phyloP scores from a whole-genome alignment of 2,329 filamentous ascomycete species.

The Coleophoma eucalyptorum region DNA sequence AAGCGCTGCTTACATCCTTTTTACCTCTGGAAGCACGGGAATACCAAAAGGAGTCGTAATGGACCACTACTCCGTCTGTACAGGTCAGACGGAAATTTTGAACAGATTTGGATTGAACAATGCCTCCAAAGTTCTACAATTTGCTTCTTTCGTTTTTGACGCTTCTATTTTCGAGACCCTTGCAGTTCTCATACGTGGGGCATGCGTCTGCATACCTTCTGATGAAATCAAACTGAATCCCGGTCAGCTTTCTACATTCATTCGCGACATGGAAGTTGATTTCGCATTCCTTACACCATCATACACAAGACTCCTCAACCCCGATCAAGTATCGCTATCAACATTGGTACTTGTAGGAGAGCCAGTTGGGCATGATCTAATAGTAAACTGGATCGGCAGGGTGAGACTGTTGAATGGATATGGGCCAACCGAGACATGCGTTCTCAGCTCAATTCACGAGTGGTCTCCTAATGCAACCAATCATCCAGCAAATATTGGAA shows the following conservation, averaged over 20 bases:
- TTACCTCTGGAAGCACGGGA: conserved; percentile 27
- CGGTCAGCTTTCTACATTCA: too few species aligned
- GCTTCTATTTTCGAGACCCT: conserved; percentile 31
- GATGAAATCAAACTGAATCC: conserved; percentile 33
- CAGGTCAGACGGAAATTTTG: too few species aligned
- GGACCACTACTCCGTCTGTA: conserved; percentile 7
- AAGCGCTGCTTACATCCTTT: conserved; percentile 12
- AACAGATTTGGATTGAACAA: too few species aligned
- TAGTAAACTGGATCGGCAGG: conserved; percentile 31
- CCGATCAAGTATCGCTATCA: conserved; percentile 18
- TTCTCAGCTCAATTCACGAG: conserved; percentile 9
- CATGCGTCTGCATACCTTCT: conserved; percentile 34
- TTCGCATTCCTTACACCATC: conserved; percentile 24
- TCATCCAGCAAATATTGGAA: conserved; percentile 15
- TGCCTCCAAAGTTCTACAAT: conserved; percentile 17
- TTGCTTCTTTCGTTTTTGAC: conserved; percentile 31
- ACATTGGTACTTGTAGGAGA: conserved; percentile 25
- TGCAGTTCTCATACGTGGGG: conserved; percentile 29
- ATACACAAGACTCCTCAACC: conserved; percentile 19
- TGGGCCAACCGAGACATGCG: conserved; percentile 29
- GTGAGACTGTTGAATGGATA: conserved; percentile 37
- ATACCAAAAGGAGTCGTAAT: conserved; percentile 21
- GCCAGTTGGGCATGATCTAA: conserved; percentile 31
- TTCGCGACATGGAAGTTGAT: conserved; percentile 18
- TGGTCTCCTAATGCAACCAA: conserved; percentile 1